phyloP scores from a whole-genome alignment of 1,284 basidiomycete species.

The Cerioporus squamosus region DNA sequence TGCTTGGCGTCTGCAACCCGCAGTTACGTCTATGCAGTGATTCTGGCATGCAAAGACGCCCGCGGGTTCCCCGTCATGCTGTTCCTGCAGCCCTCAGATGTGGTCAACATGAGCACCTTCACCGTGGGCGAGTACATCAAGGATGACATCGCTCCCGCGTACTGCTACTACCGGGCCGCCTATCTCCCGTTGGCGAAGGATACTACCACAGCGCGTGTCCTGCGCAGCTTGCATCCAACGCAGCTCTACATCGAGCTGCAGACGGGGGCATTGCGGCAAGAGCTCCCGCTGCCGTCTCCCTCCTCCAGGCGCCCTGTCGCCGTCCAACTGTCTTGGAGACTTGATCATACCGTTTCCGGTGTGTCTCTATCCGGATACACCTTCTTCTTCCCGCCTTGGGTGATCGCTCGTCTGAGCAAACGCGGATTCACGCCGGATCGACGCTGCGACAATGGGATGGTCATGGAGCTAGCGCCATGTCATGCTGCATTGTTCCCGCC shows the following conservation, averaged over 20 bases:
- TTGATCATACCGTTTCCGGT: no score
- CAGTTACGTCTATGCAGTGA: no score
- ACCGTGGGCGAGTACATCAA: neutral
- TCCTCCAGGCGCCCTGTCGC: neutral
- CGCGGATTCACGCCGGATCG: neutral
- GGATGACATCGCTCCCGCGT: no score
- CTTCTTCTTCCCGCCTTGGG: constrained; percentile 1
- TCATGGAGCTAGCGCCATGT: neutral
- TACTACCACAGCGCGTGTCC: neutral
- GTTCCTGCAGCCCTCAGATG: neutral
- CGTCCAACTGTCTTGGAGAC: neutral
- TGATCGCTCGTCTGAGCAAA: neutral
- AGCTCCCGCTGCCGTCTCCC: neutral
- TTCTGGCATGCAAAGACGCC: neutral
- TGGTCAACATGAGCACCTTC: neutral
- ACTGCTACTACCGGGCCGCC: neutral
- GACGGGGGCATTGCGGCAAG: neutral
- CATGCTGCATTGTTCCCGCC: neutral
- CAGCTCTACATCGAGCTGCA: neutral
- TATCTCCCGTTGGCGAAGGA: neutral
- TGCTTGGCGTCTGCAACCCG: neutral
- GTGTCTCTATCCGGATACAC: neutral
- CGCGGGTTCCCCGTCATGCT: neutral
- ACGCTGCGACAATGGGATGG: neutral
- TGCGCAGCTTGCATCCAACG: neutral